A percentile compares a stretch with the other conserved stretches of the same genome.
phyloP scores from a whole-genome alignment of 1,139 yeast species.

The Debaryomyces fabryi region DNA sequence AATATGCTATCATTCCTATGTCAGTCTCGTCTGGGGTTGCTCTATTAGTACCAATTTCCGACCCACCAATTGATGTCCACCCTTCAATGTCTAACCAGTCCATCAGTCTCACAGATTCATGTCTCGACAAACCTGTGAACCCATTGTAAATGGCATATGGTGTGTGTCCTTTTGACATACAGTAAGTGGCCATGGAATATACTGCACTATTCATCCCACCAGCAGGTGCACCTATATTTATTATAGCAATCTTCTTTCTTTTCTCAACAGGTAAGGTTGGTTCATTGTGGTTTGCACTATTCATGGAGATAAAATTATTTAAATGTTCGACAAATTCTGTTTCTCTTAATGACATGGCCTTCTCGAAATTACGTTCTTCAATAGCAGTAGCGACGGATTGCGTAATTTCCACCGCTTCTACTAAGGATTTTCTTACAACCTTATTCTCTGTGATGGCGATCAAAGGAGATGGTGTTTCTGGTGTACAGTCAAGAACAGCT shows the following conservation, averaged over 20 bases:
- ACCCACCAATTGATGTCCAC: slow-evolving; percentile 78
- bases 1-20: slow-evolving; percentile 73
- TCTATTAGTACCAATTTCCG: slow-evolving; percentile 82
- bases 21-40: slow-evolving; percentile 67
- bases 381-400: slow-evolving; percentile 72
- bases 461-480: slow-evolving; percentile 75
- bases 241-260: slow-evolving; percentile 66
- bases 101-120: slow-evolving; percentile 64
- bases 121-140: slow-evolving; percentile 74
- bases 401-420: slow-evolving; percentile 72
- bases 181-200: slow-evolving; percentile 71
- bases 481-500: slow-evolving; percentile 70
- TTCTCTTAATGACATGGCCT: slow-evolving; percentile 69
- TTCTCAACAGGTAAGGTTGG: slow-evolving; percentile 57
- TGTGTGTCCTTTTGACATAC: slow-evolving; percentile 74
- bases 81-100: slow-evolving; percentile 72
- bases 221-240: slow-evolving; percentile 83
- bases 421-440: slow-evolving; percentile 67
- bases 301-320: slow-evolving; percentile 59
- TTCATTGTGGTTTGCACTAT: slow-evolving; percentile 64
- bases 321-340: slow-evolving; percentile 71
- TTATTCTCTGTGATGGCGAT: slow-evolving; percentile 75
- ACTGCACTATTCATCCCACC: slow-evolving; percentile 82
- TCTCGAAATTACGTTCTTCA: slow-evolving; percentile 59
- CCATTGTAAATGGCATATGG: slow-evolving; percentile 78